These are phyloP conservation scores for Wickerhamiella galacta DNA, from an alignment of 805 yeast species.

Conservation along the genomic window DNA sequence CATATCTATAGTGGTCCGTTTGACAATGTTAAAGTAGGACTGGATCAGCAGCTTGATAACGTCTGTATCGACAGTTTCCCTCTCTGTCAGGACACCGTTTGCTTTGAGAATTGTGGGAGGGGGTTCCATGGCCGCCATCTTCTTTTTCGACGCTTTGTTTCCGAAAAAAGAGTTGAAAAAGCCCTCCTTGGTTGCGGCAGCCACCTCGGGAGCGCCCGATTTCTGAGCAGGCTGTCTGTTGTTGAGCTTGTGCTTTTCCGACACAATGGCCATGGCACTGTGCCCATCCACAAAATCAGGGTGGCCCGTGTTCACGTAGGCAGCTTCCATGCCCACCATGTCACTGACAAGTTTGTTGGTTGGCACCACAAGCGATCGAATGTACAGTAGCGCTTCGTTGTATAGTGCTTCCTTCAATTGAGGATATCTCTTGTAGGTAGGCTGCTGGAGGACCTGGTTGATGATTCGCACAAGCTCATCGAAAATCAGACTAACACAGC, in stretches of 20 bases:
- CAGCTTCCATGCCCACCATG: slow-evolving; percentile 69
- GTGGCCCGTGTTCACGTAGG: slow-evolving; percentile 93
- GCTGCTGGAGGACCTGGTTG: slow-evolving; percentile 66
- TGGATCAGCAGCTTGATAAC: slow-evolving; percentile 83
- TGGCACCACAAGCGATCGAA: slow-evolving; percentile 67
- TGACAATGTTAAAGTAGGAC: slow-evolving; percentile 82
- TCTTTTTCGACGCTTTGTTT: slow-evolving; percentile 60
- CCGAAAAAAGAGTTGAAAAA: slow-evolving; percentile 94
- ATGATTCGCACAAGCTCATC: slow-evolving; percentile 89
- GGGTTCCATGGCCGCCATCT: slow-evolving; percentile 89
- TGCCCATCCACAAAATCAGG: slow-evolving; percentile 92
- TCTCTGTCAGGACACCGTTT: slow-evolving; percentile 79
- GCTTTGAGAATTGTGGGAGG: slow-evolving; percentile 94
- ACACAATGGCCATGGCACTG: slow-evolving; percentile 83
- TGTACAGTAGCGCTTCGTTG: slow-evolving; percentile 58
- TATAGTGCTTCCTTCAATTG: slow-evolving; percentile 78
- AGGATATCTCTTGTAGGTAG: slow-evolving; percentile 79
- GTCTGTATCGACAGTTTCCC: slow-evolving; percentile 93
- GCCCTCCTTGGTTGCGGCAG: slow-evolving; percentile 29
- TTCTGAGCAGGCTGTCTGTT: slow-evolving; percentile 82
- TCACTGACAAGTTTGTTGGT: slow-evolving; percentile 76
- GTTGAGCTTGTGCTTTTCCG: slow-evolving; percentile 68
- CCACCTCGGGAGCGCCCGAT: slow-evolving; percentile 23
- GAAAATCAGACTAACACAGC: slow-evolving; percentile 80
- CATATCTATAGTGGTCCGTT: slow-evolving; percentile 81